Evolutionary conservation across 164 flowering plant species (phyloP).

Genomic region (Houttuynia cordata): DNA sequence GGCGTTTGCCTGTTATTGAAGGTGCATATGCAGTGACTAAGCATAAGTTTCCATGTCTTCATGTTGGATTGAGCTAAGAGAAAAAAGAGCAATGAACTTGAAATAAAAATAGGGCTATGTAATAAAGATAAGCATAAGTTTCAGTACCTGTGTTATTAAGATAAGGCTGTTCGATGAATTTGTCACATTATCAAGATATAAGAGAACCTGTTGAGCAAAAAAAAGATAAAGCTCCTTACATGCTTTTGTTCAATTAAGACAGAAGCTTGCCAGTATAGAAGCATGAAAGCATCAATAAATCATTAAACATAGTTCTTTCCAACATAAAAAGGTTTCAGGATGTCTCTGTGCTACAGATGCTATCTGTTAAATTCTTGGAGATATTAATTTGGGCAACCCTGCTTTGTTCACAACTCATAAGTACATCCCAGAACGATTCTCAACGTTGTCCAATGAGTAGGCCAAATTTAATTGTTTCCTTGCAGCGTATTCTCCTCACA

Average conservation of each 20-base stretch:
- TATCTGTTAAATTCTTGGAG: neutral
- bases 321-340: neutral
- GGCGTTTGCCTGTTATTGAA: no score
- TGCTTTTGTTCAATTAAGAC: neutral
- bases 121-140: neutral
- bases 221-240: neutral
- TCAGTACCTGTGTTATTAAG: conserved; percentile 54
- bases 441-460: no score
- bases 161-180: conserved; percentile 50
- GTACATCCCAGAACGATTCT: no score
- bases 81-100: neutral
- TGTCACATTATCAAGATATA: conserved; percentile 40
- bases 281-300: neutral
- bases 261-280: neutral
- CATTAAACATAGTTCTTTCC: neutral
- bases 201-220: conserved; percentile 45
- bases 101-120: neutral
- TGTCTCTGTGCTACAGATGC: neutral
- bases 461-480: no score
- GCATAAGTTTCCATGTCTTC: no score
- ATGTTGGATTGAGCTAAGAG: no score
- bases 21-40: no score
- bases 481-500: no score
- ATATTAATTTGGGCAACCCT: neutral
- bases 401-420: no score